Percentiles rank a stretch among this genome's conserved stretches.
phyloP scores from a whole-genome alignment of 2,329 filamentous ascomycete genomes.

The Gnomoniopsis sp. region DNA sequence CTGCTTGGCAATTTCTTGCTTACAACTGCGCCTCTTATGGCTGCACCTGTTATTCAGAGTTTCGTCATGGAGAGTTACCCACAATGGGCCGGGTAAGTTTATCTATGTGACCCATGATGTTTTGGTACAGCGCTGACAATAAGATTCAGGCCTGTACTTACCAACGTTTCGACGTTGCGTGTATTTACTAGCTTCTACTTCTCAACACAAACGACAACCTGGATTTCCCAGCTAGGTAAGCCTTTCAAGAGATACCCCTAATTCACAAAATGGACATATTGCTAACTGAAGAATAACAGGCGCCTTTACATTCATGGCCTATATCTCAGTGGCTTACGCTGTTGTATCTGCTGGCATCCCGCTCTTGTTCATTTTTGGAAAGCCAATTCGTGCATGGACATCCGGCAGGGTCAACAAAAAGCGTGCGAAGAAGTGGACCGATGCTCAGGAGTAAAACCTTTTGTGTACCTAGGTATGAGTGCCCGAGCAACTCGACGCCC shows the following conservation, averaged over 20 bases:
- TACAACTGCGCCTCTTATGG: neutral
- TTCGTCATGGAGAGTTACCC: neutral
- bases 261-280: neutral
- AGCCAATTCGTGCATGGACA: conserved; percentile 25
- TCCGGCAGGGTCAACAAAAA: conserved; percentile 23
- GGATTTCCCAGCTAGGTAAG: conserved; percentile 21
- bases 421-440: neutral
- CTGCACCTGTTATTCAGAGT: neutral
- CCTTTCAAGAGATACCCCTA: neutral
- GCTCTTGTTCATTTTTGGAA: conserved; percentile 25
- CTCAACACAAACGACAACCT: conserved; percentile 23
- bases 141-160: conserved; percentile 23
- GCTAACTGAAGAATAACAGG: neutral
- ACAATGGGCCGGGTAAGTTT: conserved; percentile 1
- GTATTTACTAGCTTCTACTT: conserved; percentile 27
- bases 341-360: conserved; percentile 28
- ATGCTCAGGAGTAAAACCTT: neutral
- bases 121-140: neutral
- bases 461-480: no score
- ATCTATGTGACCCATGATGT: neutral
- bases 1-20: neutral
- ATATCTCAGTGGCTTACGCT: conserved; percentile 8
- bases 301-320: neutral
- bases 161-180: conserved; percentile 28
- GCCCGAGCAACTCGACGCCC: no score